phyloP scores from a whole-genome alignment of 495 filamentous ascomycete species.

The Acidiella bohemica region DNA sequence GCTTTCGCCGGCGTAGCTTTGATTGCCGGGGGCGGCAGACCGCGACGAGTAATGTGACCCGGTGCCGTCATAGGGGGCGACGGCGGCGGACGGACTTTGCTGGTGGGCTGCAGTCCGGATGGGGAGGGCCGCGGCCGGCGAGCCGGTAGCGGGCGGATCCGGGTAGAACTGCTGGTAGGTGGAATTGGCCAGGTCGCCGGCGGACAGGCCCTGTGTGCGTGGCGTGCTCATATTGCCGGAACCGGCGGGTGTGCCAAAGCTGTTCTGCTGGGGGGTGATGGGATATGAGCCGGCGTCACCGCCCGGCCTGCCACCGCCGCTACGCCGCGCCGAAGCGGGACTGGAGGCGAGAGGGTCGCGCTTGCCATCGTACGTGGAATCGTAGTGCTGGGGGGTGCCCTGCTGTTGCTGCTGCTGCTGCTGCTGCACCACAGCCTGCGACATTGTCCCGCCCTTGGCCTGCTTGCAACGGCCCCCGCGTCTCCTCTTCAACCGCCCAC shows the following conservation, averaged over 20 bases:
- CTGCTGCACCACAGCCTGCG: conserved; percentile 31
- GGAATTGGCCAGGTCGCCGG: conserved; percentile 27
- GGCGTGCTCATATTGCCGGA: conserved; percentile 30
- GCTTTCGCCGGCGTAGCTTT: conserved; percentile 18
- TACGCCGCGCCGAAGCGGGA: conserved; percentile 32
- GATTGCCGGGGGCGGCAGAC: too few relatives aligned
- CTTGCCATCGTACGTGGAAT: conserved; percentile 25
- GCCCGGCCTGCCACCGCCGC: conserved; percentile 39
- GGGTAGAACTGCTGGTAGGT: conserved; percentile 19
- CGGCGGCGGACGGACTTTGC: conserved; percentile 10
- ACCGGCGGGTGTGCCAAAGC: conserved; percentile 22
- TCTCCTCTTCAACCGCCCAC: neutral
- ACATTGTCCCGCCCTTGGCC: too few relatives aligned
- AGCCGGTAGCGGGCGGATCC: conserved; percentile 23
- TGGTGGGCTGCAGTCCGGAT: conserved; percentile 50
- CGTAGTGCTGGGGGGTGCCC: conserved; percentile 25
- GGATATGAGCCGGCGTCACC: conserved; percentile 33
- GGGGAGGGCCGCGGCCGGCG: conserved; percentile 36
- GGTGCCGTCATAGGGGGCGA: conserved; percentile 14
- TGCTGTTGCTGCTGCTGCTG: conserved; percentile 15
- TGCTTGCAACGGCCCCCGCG: neutral
- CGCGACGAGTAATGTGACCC: neutral
- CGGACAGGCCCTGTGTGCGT: conserved; percentile 30
- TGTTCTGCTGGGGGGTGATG: conserved; percentile 34
- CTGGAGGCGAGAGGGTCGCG: conserved; percentile 22